These are phyloP conservation scores for Blastocladiella emersonii DNA, from an alignment of 371 early-diverging fungal species.

Conservation along the genomic window DNA sequence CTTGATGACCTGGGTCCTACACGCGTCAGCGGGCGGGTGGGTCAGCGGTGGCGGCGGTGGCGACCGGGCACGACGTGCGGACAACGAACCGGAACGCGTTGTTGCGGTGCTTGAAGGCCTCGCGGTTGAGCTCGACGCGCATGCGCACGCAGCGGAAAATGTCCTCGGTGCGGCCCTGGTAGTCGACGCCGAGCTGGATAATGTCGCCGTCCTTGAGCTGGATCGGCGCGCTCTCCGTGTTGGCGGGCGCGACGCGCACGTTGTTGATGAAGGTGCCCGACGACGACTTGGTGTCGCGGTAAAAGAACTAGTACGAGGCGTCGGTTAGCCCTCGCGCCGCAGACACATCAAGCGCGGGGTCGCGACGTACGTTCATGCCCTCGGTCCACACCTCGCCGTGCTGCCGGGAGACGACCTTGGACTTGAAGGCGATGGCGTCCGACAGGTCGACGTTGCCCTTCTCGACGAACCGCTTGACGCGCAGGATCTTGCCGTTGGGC, in stretches of 20 bases:
- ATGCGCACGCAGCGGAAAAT: constrained; percentile 66
- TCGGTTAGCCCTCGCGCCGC: neutral
- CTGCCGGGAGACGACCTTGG: constrained; percentile 81
- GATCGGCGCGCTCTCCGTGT: constrained; percentile 65
- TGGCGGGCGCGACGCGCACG: constrained; percentile 69
- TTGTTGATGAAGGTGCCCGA: constrained; percentile 94
- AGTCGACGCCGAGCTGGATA: constrained; percentile 89
- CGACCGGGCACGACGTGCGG: no score
- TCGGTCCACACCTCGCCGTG: constrained; percentile 88
- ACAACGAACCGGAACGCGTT: neutral
- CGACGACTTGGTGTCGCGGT: constrained; percentile 83
- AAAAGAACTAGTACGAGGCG: constrained; percentile 60
- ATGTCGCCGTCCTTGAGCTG: constrained; percentile 79
- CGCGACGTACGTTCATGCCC: constrained; percentile 54
- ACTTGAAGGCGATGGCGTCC: constrained; percentile 71
- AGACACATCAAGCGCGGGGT: constrained; percentile 3
- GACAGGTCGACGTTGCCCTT: constrained; percentile 34
- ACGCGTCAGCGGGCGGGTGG: no score
- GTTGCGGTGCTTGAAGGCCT: neutral
- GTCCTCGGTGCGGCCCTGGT: constrained; percentile 81
- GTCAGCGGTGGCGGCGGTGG: no score
- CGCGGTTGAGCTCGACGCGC: constrained; percentile 59
- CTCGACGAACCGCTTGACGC: constrained; percentile 70
- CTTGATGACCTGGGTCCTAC: neutral
- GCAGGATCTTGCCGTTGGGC: constrained; percentile 45